These are phyloP conservation scores for Aureobasidium vineae DNA, from an alignment of 2,329 filamentous ascomycete species.

Conservation along the genomic window DNA sequence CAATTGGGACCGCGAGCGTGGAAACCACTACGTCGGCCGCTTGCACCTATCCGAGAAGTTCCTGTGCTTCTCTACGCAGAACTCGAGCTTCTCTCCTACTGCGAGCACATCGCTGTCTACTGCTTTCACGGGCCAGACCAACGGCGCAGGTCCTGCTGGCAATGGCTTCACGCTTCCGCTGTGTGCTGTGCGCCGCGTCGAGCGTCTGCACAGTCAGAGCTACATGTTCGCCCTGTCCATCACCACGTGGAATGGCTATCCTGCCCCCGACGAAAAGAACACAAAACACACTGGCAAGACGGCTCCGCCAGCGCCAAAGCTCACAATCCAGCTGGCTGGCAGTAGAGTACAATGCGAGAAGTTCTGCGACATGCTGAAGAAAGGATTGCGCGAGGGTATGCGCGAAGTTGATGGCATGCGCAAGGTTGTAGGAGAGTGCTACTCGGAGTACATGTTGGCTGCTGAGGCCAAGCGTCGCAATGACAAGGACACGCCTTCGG, in stretches of 20 bases:
- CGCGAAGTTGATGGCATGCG: conserved; percentile 84
- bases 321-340: conserved; percentile 87
- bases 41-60: conserved; percentile 92
- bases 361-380: conserved; percentile 95
- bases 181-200: conserved; percentile 86
- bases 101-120: conserved; percentile 77
- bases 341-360: conserved; percentile 86
- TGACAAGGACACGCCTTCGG: conserved; percentile 43
- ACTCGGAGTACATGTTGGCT: conserved; percentile 78
- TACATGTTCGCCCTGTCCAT: conserved; percentile 91
- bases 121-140: conserved; percentile 86
- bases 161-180: conserved; percentile 96
- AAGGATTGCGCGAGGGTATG: conserved; percentile 79
- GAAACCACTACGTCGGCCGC: conserved; percentile 76
- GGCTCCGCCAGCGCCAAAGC: conserved; percentile 71
- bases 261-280: conserved; percentile 53
- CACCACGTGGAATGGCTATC: conserved; percentile 81
- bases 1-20: conserved; percentile 58
- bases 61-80: conserved; percentile 94
- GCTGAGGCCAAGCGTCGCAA: conserved; percentile 43
- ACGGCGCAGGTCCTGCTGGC: conserved; percentile 86
- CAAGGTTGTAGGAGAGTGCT: conserved; percentile 76
- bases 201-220: conserved; percentile 87
- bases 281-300: conserved; percentile 40
- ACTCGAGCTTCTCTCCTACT: conserved; percentile 78